Base-by-base conservation (phyloP, 257 asterid genomes). In the Nicotiana benthamiana region DNA sequence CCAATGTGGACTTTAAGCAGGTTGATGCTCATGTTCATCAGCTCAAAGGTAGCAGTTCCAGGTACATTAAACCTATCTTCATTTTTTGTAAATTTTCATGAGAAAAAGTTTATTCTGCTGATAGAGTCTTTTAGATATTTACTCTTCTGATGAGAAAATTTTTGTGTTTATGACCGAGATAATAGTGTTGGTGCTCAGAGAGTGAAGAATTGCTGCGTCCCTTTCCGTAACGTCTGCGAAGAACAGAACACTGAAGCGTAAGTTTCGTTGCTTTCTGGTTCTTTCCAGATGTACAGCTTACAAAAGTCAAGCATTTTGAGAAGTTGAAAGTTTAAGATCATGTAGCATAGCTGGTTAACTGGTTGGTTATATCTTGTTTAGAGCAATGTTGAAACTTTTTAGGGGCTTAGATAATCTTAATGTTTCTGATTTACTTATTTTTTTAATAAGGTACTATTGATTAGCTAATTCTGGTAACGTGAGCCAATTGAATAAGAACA, bases 1-100 rank as follows among this genome's bases (percentile, higher is more conserved):
- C 82, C 86, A 86, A 64, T 77, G 93, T 92, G 74, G 93, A 94
- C 85, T 94, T 94, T 60, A 90, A 85, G 86, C 91, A 88, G 87
- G 86, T 94, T 78, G 97, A 92, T 91, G 97, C 95, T 43, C 83
- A 90, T 79, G 97, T 92, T 89, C 98, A 94, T 82, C 98, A 94
- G 83, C 85, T 92, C 32, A 94, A 94, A 85, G 98, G 98, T 30
- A 94, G 98, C 92, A 94, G 97, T 84, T 91, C 98, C 81, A 94
- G 98, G 97, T 92, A 80, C 22, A n/a, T 28, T 34, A 20, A 43
- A 70, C 12, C 20, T 70, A 36, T 43, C 56, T 57, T 36, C 24
- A 26, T n/a, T 62, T 82, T 5, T 11, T 75, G 64, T 36, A 48
- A 61, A 78, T 43, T 65, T 27, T 79, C 53, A 66, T 66, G 53